Evolutionary conservation across 2,329 filamentous ascomycete genomes (phyloP), one percentile per base, ranked within the genome.

Genomic region (Clarireedia monteithiana): DNA sequence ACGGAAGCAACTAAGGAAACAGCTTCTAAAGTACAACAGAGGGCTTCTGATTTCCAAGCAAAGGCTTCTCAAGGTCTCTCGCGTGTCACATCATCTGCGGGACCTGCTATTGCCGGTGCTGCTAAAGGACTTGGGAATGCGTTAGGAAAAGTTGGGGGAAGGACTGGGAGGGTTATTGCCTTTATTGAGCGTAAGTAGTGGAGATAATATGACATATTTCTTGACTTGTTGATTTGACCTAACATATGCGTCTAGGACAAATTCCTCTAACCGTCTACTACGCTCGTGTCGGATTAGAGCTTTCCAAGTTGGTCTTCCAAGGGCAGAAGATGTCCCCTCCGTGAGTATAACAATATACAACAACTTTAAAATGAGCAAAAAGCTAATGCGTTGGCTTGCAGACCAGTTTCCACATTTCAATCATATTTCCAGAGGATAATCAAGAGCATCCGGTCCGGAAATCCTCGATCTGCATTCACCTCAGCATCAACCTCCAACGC

Each of bases 321-420:
- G 85, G 84, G 73, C 91, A 92, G 75, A 89, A 88, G 77, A 96
- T 99, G 91, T 78, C 81, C 70, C 91, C 90, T 75, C 94, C 94
- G 94, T 99, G 88, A 84, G 91, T 78, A 26, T 26, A 20, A 27
- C 50, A 20, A 30, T 44, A 10, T 42, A 10, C 12, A 36, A 44
- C 12, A 24, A 26, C 36, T 36, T 47, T 9, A 42, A 14, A 45
- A n/a, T 36, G 15, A 2, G 10, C 20, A 15, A 38, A 47, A 20
- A 23, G 40, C 57, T 62, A 45, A 63, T 38, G 27, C 42, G 3
- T 4, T 27, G 27, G n/a, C 9, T 39, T 56, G 17, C 39, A 96
- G 91, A 63, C 85, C 85, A 67, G 60, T 89, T 63, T 79, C 85
- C 69, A 89, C 89, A 63, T 89, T 97, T 80, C 90, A 96, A 75